Evolutionary conservation across 345 rosid genomes (phyloP), one percentile per base, ranked within the genome.

Genomic region (Citrus maxima): DNA sequence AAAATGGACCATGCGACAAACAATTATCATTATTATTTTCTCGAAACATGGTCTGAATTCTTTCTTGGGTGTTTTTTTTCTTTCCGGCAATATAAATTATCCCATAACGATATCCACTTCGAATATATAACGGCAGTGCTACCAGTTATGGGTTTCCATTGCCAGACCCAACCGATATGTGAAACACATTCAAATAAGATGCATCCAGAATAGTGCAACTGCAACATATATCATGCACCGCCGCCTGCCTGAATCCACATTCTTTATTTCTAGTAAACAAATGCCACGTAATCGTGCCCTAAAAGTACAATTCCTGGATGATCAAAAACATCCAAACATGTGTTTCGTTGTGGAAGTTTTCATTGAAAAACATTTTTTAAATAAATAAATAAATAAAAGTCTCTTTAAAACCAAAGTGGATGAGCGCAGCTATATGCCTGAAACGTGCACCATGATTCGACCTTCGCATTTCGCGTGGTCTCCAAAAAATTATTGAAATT

Each of bases 191-290:
- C 16, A 27, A 27, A 4, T 14, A 27, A 25, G 49, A 3, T 16
- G 22, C 24, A 35, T 56, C 65, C 49, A 13, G 18, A 13, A 68
- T 24, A 46, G 1, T 46, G 51, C 51, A 13, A 3, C 46, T 22
- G 37, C 18, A 22, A 6, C 61, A 14, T 42, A 14, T 21, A 10
- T 67, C 32, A 46, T 1, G 49, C 60, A 1, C 34, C n/a, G 35
- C 49, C 32, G 35, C 35, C 55, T 24, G 25, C 38, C 62, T 21
- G 73, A 67, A 35, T 67, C 65, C 10, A 3, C 14, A 40, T 38
- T 74, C 68, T 61, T 78, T 78, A 74, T 78, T 78, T 69, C 56
- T 22, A 9, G 72, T 28, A 59, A 59, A 78, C 56, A 78, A 60
- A 78, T 74, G 80, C 70, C 62, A 46, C 46, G 62, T 62, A 77